A percentile compares a stretch with the other conserved stretches of the same genome.
Evolutionary conservation across 2,329 filamentous ascomycete species (phyloP).

Genomic region (Monilinia aucupariae): DNA sequence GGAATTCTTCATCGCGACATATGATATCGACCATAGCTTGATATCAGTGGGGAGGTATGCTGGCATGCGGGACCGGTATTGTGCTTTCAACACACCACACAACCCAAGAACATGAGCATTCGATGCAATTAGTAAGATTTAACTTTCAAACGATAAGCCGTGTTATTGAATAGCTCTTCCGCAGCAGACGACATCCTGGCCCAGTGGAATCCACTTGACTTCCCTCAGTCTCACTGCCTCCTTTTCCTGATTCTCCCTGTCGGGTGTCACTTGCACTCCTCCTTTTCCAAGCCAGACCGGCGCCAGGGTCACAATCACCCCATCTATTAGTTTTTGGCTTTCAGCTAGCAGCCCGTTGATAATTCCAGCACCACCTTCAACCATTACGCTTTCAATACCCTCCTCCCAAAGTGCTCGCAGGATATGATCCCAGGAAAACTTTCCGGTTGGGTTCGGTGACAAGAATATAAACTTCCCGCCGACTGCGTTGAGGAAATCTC

Average conservation of each 20-base stretch:
- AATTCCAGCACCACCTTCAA: conserved; percentile 79
- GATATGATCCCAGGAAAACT: neutral
- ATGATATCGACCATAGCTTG: neutral
- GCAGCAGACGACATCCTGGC: conserved; percentile 26
- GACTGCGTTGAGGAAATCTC: conserved; percentile 2
- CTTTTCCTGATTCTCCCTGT: conserved; percentile 10
- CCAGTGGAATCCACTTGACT: conserved; percentile 25
- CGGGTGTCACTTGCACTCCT: conserved; percentile 72
- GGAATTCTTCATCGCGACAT: neutral
- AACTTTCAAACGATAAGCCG: too few species aligned
- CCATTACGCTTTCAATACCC: conserved; percentile 70
- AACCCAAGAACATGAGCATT: neutral
- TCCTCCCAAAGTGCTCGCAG: neutral
- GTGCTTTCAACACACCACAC: neutral
- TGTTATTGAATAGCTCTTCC: conserved; percentile 16
- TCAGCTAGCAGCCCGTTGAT: conserved; percentile 73
- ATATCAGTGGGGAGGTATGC: neutral
- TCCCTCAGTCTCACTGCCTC: conserved; percentile 19
- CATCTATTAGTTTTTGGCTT: conserved; percentile 60
- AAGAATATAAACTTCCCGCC: conserved; percentile 21
- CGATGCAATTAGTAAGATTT: too few species aligned
- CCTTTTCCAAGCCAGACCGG: conserved; percentile 84
- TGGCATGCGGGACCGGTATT: neutral
- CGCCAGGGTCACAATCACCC: conserved; percentile 82
- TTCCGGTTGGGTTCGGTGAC: neutral